Conservation (phyloP, 306 rosid species). For the Hippophae tibetana region DNA sequence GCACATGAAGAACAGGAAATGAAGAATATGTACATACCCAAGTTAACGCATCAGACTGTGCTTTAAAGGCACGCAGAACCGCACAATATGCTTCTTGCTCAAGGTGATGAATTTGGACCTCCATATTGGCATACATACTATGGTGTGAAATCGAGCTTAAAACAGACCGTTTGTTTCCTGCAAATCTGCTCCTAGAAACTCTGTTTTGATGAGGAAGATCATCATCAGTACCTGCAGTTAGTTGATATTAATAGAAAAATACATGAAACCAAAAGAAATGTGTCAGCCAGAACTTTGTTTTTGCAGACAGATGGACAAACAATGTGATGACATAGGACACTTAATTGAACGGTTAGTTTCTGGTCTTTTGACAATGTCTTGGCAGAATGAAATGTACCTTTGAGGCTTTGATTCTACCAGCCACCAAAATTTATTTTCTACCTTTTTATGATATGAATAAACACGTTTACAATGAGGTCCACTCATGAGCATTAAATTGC, state of each 20-base stretch:
- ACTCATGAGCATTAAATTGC: too few species aligned
- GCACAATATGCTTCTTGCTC: conserved; percentile 95
- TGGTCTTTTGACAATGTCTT: background rate
- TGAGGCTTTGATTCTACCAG: too few species aligned
- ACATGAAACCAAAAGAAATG: conserved; percentile 11
- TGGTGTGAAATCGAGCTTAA: conserved; percentile 39
- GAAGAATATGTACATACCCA: conserved; percentile 52
- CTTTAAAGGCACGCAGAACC: conserved; percentile 91
- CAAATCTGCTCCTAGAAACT: conserved; percentile 37
- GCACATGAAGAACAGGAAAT: conserved; percentile 1
- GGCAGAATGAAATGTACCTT: too few species aligned
- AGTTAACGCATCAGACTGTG: conserved; percentile 86
- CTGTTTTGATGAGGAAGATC: conserved; percentile 55
- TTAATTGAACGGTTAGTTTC: background rate
- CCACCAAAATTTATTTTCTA: too few species aligned
- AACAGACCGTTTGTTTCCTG: conserved; percentile 43
- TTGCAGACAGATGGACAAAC: background rate
- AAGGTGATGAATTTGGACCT: conserved; percentile 81
- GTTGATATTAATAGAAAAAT: conserved; percentile 18
- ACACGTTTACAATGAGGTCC: too few species aligned
- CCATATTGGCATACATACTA: conserved; percentile 57
- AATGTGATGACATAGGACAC: background rate
- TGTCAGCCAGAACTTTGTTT: conserved; percentile 5
- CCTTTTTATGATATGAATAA: too few species aligned
- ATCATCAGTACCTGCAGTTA: conserved; percentile 45